These are phyloP conservation scores for Peronospora destructor DNA, from an alignment of 352 stramenopile species.

Conservation along the genomic window DNA sequence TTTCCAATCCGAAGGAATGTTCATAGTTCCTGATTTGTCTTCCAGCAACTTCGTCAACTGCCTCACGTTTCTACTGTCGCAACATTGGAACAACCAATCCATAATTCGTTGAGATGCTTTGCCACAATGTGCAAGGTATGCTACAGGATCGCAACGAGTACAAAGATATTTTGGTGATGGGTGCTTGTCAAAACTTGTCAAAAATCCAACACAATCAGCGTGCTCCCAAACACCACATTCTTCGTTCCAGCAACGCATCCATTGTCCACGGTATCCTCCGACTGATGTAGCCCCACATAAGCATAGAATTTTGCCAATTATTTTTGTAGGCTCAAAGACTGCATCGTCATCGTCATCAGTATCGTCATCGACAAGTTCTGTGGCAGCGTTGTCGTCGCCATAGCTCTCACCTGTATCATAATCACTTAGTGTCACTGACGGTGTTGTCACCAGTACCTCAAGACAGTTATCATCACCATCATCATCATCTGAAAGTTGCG, in stretches of 20 bases:
- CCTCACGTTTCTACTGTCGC: slow-evolving; percentile 43
- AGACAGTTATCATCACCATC: slow-evolving; percentile 2
- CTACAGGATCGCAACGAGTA: slow-evolving; percentile 36
- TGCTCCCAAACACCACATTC: slow-evolving; percentile 66
- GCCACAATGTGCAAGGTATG: slow-evolving; percentile 27
- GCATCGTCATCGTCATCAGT: slow-evolving; percentile 14
- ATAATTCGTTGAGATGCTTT: slow-evolving; percentile 27
- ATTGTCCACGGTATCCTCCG: slow-evolving; percentile 48
- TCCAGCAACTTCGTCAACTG: slow-evolving; percentile 47
- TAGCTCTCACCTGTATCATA: neutral
- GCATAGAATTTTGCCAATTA: slow-evolving; percentile 53
- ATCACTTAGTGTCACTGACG: neutral
- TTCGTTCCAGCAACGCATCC: slow-evolving; percentile 61
- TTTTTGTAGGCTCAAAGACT: slow-evolving; percentile 15
- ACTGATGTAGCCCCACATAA: slow-evolving; percentile 43
- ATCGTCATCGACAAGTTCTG: slow-evolving; percentile 2
- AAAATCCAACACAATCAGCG: slow-evolving; percentile 56
- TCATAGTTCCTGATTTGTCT: slow-evolving; percentile 20
- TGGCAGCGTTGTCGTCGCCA: slow-evolving; percentile 6
- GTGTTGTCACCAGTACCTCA: neutral
- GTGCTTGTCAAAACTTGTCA: slow-evolving; percentile 21
- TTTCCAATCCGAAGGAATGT: slow-evolving; percentile 31
- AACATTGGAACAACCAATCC: slow-evolving; percentile 67
- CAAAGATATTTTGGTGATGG: slow-evolving; percentile 35
- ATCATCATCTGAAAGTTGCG: slow-evolving; percentile 16